Evolutionary conservation across 148 eudicot genomes (phyloP), one percentile per base, ranked within the genome.

Genomic region (Heliosperma pusillum): DNA sequence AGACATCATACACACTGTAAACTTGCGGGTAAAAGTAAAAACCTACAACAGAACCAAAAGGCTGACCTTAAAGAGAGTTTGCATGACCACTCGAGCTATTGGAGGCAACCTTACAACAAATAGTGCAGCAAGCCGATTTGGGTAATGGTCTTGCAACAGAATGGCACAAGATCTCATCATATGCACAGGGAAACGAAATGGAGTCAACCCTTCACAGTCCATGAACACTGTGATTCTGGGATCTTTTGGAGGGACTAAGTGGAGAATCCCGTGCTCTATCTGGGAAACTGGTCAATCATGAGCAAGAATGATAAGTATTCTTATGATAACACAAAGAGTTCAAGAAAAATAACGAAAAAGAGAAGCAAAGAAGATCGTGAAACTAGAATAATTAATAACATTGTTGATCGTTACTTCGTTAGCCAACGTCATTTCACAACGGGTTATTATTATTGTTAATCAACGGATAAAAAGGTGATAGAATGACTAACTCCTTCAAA

Each of bases 111-210:
- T 77, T 42, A 86, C 59, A 40, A 89, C 75, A 70, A 78, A 80
- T 80, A 89, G 80, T 70, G 85, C 86, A 69, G 88, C 86, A 81
- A 89, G 93, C 58, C 93, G 82, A 61, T 82, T 86, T 42, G 93
- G 93, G 76, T 89, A 89, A 83, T 89, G 89, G 70, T 89, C 93
- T 84, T 89, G 93, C 79, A 89, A 73, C 55, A 87, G 81, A 30
- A 81, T 80, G 70, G 91, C 88, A 82, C 88, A 87, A 12, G 89
- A 87, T 86, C 93, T 86, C 89, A 89, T 82, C 80, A 81, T 84
- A 42, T 87, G 85, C 80, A 87, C 42, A 30, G 90, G 93, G 56
- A 89, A 84, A 66, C 89, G 86, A 80, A 86, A 86, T 6, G 91
- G 89, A 72, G 90, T 79, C 66, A 89, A 71, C 27, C 93, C 93